Base-by-base conservation (phyloP, 306 rosid species). In the Cucurbita moschata region DNA sequence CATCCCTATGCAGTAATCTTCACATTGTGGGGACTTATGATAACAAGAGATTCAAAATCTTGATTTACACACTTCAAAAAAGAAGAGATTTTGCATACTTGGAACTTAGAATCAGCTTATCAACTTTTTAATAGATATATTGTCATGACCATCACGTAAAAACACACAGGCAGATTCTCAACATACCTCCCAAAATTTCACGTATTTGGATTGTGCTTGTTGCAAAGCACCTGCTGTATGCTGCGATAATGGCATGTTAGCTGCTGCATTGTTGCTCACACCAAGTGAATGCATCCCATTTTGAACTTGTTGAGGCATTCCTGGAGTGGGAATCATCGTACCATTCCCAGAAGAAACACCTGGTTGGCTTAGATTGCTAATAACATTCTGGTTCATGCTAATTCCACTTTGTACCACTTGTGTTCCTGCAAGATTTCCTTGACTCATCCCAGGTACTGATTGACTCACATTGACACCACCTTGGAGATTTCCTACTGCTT, bases 121-220 rank as follows among this genome's bases (percentile, higher is more conserved):
- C 21, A 67, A 26, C 21, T 23, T 69, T 72, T 40, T 59, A 39
- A 39, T 55, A 13, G 52, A 44, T 75, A 70, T 11, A 38, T 11
- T 69, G 49, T 49, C 74, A 69, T 50, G 43, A 39, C 35, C 50
- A 69, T 69, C 74, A 35, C 40, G 59, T 46, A 50, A 70, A 70
- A 14, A 69, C 57, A 70, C 59, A 70, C 59, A 35, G 46, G 42
- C 52, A 52, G 60, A 46, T 40, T 23, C 58, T 35, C 59, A 51
- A 80, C 85, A 78, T 82, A 95, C 99, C 97, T 95, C 97, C 99
- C 99, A 95, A 75, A 95, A 94, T 86, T 80, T 95, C 74, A 95
- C 85, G 77, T 95, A 95, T 82, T 95, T 95, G 46, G 99, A 95
- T 84, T 83, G 96, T 70, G 85, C 67, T 76, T 91, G 77, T 69